phyloP scores from a whole-genome alignment of 148 eudicot genomes.

The Dysphania ambrosioides region DNA sequence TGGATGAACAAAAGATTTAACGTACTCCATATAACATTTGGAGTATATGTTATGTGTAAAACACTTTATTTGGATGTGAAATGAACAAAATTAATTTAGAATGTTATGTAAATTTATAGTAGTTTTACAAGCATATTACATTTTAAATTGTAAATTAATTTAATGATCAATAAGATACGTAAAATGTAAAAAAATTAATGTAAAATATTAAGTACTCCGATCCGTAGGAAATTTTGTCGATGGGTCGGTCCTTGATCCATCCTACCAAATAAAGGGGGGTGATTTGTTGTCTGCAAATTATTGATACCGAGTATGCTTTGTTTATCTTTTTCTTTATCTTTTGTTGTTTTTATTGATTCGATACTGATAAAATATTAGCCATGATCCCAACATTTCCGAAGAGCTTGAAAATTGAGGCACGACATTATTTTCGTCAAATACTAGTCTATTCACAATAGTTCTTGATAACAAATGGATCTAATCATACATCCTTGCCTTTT shows the following conservation, averaged over 20 bases:
- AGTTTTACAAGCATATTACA: no score
- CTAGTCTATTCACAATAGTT: background rate
- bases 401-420: conserved; percentile 13
- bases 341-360: background rate
- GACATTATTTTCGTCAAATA: background rate
- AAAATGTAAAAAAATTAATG: no score
- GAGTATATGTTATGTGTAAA: no score
- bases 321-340: conserved; percentile 4
- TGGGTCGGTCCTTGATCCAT: conserved; percentile 12
- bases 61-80: no score
- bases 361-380: conserved; percentile 6
- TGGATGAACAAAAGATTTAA: no score
- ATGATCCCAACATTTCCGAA: background rate
- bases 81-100: no score
- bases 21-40: no score
- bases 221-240: background rate
- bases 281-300: conserved; percentile 24
- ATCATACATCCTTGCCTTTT: background rate
- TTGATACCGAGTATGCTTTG: conserved; percentile 11
- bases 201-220: no score
- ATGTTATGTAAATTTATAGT: no score
- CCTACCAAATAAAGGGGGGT: conserved; percentile 15
- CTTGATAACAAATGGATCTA: background rate
- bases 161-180: no score
- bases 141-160: no score